Evolutionary conservation across 768 basidiomycete genomes (phyloP).

Genomic region (Coprinopsis cinerea): DNA sequence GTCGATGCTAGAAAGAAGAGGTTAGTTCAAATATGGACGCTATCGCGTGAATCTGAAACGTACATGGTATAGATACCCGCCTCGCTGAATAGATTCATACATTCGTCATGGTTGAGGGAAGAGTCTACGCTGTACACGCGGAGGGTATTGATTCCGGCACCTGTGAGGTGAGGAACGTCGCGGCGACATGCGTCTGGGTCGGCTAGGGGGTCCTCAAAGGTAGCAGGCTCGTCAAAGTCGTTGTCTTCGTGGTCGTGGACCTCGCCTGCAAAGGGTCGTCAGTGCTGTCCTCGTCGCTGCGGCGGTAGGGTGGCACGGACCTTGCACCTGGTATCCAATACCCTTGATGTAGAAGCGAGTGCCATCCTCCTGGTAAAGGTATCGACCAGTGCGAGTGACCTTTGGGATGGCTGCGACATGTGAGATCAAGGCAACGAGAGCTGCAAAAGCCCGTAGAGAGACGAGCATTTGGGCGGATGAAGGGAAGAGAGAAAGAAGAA

Average conservation of each 20-base stretch:
- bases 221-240: conserved; percentile 64
- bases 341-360: conserved; percentile 86
- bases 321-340: conserved; percentile 80
- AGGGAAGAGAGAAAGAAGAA: conserved; percentile 6
- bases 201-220: conserved; percentile 76
- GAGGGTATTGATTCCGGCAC: conserved; percentile 75
- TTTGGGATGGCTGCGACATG: conserved; percentile 58
- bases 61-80: conserved; percentile 90
- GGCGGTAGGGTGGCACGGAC: conserved; percentile 36
- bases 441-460: conserved; percentile 24
- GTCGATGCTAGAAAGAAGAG: conserved; percentile 57
- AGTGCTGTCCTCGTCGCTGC: no score
- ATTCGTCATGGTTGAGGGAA: conserved; percentile 76
- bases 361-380: conserved; percentile 74
- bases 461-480: conserved; percentile 19
- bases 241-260: conserved; percentile 46
- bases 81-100: conserved; percentile 70
- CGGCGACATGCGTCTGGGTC: conserved; percentile 62
- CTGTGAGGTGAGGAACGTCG: conserved; percentile 71
- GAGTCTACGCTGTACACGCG: conserved; percentile 86
- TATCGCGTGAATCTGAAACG: conserved; percentile 20
- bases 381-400: conserved; percentile 67
- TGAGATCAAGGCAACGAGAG: conserved; percentile 32
- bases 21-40: not conserved
- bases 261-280: conserved; percentile 22